Conservation (phyloP, 192 early-diverging fungal genomes). For the Physocladia obscura region DNA sequence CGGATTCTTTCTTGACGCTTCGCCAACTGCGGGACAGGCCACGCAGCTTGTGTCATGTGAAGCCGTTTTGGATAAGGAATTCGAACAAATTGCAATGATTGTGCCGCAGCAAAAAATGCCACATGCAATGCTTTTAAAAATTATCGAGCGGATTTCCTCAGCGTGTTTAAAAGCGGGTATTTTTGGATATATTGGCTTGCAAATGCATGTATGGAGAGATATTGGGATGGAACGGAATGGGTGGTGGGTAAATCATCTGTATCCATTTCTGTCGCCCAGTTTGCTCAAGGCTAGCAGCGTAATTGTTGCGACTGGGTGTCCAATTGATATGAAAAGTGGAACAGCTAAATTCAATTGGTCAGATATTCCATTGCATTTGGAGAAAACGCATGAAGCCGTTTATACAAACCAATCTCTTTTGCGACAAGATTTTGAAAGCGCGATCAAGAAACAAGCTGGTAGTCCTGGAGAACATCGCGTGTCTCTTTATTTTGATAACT, state of each 20-base stretch:
- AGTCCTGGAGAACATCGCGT: constrained; percentile 9
- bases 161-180: constrained; percentile 11
- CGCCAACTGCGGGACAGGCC: not conserved
- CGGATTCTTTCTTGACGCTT: constrained; percentile 17
- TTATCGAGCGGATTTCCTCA: not conserved
- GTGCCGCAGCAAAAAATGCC: constrained; percentile 18
- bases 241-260: constrained; percentile 30
- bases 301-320: constrained; percentile 22
- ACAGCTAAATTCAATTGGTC: constrained; percentile 17
- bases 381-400: constrained; percentile 20
- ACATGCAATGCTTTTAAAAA: not conserved
- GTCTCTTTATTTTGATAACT: constrained; percentile 15
- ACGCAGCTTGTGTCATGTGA: constrained; percentile 11
- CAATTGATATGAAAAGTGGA: constrained; percentile 19
- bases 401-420: constrained; percentile 14
- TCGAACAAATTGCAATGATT: constrained; percentile 19
- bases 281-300: constrained; percentile 20
- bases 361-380: constrained; percentile 28
- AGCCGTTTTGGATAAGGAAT: constrained; percentile 3
- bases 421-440: constrained; percentile 17
- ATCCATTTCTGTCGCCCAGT: constrained; percentile 23
- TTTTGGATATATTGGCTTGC: constrained; percentile 19
- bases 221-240: constrained; percentile 1
- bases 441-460: constrained; percentile 19
- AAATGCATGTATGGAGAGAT: constrained; percentile 23